These are phyloP conservation scores for Lactarius sp. DNA, from an alignment of 768 basidiomycete genomes.

Conservation along the genomic window DNA sequence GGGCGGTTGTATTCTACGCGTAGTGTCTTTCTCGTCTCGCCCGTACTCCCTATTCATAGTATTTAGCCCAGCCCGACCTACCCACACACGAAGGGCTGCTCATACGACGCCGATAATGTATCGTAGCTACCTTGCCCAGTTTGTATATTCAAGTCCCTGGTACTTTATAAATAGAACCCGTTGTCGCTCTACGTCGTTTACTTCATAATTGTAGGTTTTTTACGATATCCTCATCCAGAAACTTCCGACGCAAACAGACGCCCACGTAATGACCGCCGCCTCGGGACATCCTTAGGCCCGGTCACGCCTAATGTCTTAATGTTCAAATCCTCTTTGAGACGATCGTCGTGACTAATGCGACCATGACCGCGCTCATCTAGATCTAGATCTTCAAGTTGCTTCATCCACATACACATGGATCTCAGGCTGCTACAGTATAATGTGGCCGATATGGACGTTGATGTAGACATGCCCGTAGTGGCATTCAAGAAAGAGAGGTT, in stretches of 20 bases:
- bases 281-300: too few species aligned
- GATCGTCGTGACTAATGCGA: too few species aligned
- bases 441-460: constrained; percentile 73
- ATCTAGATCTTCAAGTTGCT: too few species aligned
- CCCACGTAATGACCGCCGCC: neutral
- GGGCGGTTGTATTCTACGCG: neutral
- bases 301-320: too few species aligned
- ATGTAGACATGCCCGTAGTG: constrained; percentile 60
- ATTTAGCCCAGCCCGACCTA: neutral
- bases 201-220: neutral
- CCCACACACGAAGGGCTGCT: neutral
- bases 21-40: neutral
- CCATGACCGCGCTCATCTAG: too few species aligned
- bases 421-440: constrained; percentile 10
- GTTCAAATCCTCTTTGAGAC: too few species aligned
- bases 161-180: neutral
- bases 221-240: too few species aligned
- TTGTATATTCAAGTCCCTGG: neutral
- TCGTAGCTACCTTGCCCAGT: neutral
- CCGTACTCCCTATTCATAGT: neutral
- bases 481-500: constrained; percentile 61
- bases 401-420: too few species aligned
- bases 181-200: neutral
- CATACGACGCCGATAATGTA: neutral
- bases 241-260: neutral